Conservation (phyloP, 2,329 filamentous ascomycete species). For the Sporothrix dimorphospora region DNA sequence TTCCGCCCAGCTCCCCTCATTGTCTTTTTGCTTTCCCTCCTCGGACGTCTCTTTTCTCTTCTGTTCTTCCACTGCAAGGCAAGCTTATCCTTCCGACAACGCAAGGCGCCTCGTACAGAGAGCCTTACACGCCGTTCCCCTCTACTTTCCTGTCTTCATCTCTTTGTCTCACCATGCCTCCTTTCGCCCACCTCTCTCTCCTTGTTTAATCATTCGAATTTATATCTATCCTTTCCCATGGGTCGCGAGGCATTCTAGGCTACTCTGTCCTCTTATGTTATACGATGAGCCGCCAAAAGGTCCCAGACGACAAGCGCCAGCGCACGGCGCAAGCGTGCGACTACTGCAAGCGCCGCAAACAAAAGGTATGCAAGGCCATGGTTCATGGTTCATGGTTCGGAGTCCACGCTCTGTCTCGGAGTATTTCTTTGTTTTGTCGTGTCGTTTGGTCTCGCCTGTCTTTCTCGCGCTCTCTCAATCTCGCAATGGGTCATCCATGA, state of each 20-base stretch:
- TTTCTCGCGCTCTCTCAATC: too few species aligned
- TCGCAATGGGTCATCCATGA: too few species aligned
- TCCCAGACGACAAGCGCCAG: constrained; percentile 62
- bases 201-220: not conserved
- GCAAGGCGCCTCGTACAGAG: not conserved
- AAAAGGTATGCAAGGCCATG: constrained; percentile 57
- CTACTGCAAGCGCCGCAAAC: constrained; percentile 67
- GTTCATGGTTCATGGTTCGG: not conserved
- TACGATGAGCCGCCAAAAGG: constrained; percentile 57
- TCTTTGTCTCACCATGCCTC: constrained; percentile 21
- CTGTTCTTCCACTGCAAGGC: not conserved
- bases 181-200: not conserved
- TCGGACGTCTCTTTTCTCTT: not conserved
- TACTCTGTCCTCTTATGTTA: not conserved
- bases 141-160: not conserved
- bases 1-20: not conserved
- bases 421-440: not conserved
- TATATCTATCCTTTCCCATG: not conserved
- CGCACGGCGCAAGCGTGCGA: constrained; percentile 67
- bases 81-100: not conserved
- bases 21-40: not conserved
- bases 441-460: not conserved
- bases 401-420: not conserved
- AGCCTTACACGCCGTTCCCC: not conserved
- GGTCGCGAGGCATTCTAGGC: not conserved